Base-by-base conservation (phyloP, 2,329 filamentous ascomycete genomes). In the Chaetomium olivaceum region DNA sequence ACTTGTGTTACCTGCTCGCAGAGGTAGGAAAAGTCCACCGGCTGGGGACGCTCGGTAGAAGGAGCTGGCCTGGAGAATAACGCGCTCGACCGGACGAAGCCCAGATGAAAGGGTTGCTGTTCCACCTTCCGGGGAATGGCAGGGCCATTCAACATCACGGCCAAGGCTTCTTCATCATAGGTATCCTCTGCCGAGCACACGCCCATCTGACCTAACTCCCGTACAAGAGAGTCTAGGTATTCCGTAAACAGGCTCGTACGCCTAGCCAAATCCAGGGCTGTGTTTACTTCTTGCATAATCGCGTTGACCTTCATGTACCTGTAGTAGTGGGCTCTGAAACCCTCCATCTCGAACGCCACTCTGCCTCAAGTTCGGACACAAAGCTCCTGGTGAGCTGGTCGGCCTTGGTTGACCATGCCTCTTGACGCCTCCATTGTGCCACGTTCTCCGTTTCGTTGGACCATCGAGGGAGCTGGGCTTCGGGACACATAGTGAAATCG, bases 31-130 rank as follows among this genome's bases (percentile, higher is more conserved):
- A 68, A 67, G 9, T 54, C 31, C 12, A n/a, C 31, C 19, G 57
- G 64, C 14, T 33, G 36, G 19, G 66, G 66, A n/a, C 63, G 64
- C 2, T 52, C 5, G 4, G 55, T 64, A 6, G 19, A 4, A 2
- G 67, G 67, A 3, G 67, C 58, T 23, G 63, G 33, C 12, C 48
- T 25, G 21, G 60, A 55, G 55, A 69, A 67, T 6, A 67, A 23
- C 6, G 63, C 16, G 16, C 6, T 12, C 16, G 55, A 36, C 3
- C 5, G 19, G 19, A 67, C 33, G 29, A 63, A 69, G 16, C 65
- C 62, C 3, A 8, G 16, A 6, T 8, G 51, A n/a, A 21, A 58
- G 36, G 43, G 1, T 3, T 36, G 50, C 23, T 46, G 39, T n/a
- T 43, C 21, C 11, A 16, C 2, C 4, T 19, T 31, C 27, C 21